A percentile compares a stretch with the other conserved stretches of the same genome.
These are phyloP conservation scores for Auricularia heimuer DNA, from an alignment of 768 basidiomycete species.

Conservation along the genomic window DNA sequence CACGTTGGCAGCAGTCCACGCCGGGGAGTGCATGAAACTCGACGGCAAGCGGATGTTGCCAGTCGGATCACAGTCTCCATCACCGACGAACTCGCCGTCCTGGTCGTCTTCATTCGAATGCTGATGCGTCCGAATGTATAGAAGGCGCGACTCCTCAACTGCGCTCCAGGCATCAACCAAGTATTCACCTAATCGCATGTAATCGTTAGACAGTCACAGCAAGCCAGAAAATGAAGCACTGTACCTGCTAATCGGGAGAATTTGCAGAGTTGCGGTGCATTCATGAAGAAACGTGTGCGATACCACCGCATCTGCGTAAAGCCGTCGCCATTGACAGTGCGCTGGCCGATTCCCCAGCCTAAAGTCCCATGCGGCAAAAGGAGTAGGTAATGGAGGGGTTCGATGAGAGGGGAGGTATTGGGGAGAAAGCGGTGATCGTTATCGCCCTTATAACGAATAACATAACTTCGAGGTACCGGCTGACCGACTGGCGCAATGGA, in stretches of 20 bases:
- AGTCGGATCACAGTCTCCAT: neutral
- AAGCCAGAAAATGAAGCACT: neutral
- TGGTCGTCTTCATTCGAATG: neutral
- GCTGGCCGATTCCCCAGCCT: neutral
- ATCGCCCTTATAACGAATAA: neutral
- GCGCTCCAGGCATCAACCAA: neutral
- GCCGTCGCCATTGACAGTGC: neutral
- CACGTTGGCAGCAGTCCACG: neutral
- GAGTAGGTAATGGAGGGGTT: neutral
- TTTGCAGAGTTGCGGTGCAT: neutral
- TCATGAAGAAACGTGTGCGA: constrained; percentile 1
- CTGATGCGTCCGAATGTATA: neutral
- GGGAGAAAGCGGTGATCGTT: neutral
- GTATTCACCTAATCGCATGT: neutral
- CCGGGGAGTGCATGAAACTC: constrained; percentile 2
- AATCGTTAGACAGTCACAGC: neutral
- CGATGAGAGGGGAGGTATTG: neutral
- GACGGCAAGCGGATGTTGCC: constrained; percentile 1
- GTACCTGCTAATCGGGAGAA: neutral
- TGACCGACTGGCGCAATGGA: neutral
- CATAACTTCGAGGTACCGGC: neutral
- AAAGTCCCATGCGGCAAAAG: neutral
- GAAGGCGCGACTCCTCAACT: neutral
- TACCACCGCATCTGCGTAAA: neutral
- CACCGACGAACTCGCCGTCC: neutral